Evolutionary conservation across 768 basidiomycete species (phyloP).

Genomic region (Lactarius indigo): DNA sequence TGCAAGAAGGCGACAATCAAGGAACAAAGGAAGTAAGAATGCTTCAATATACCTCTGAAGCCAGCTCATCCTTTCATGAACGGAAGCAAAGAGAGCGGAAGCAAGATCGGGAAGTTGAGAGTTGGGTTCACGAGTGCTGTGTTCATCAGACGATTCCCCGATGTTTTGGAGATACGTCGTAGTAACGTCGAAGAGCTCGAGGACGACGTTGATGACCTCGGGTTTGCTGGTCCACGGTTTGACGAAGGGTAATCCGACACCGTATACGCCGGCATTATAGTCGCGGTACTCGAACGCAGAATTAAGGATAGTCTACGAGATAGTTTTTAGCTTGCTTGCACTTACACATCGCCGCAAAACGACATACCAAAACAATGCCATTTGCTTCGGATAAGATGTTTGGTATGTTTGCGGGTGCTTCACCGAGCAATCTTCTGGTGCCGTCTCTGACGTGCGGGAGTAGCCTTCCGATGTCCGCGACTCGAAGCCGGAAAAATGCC

Average conservation of each 20-base stretch:
- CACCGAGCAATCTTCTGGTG: constrained; percentile 42
- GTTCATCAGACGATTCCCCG: constrained; percentile 31
- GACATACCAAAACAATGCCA: constrained; percentile 60
- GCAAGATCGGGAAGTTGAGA: constrained; percentile 65
- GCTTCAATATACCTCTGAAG: constrained; percentile 46
- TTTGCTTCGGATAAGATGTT: constrained; percentile 63
- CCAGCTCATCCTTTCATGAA: constrained; percentile 69
- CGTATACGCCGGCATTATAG: constrained; percentile 71
- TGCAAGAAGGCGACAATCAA: constrained; percentile 29
- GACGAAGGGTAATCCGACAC: constrained; percentile 64
- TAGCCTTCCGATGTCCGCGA: constrained; percentile 62
- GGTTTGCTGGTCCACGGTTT: constrained; percentile 83
- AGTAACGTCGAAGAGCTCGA: constrained; percentile 67
- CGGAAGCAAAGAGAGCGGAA: constrained; percentile 56
- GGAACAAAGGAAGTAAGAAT: not conserved
- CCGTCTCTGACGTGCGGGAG: constrained; percentile 57
- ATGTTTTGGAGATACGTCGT: constrained; percentile 45
- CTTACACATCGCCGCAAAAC: not conserved
- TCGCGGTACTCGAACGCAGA: constrained; percentile 74
- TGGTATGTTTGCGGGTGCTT: constrained; percentile 42
- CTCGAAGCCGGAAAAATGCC: constrained; percentile 74
- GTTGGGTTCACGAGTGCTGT: constrained; percentile 37
- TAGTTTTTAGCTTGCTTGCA: not conserved
- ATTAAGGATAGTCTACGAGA: constrained; percentile 58
- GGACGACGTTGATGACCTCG: constrained; percentile 60